A percentile compares a stretch with the other conserved stretches of the same genome.
These are phyloP conservation scores for Xylaria digitata DNA, from an alignment of 2,329 filamentous ascomycete genomes.

Conservation along the genomic window DNA sequence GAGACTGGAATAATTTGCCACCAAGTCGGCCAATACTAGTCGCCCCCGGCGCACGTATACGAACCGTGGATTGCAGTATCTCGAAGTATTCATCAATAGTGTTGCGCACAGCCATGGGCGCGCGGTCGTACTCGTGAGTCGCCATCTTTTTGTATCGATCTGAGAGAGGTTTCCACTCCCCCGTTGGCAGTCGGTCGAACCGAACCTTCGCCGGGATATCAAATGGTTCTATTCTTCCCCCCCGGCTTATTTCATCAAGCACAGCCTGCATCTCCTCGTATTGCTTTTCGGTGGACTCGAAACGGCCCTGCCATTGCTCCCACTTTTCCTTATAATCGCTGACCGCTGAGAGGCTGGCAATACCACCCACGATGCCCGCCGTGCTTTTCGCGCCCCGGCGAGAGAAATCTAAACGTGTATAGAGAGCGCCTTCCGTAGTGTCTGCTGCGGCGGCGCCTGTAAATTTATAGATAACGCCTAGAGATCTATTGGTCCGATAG, in stretches of 20 bases:
- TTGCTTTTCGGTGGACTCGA: background rate
- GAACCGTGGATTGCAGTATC: background rate
- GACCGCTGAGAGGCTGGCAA: background rate
- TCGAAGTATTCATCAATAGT: conserved; percentile 40
- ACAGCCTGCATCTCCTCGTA: conserved; percentile 31
- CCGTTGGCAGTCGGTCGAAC: conserved; percentile 40
- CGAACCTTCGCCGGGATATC: conserved; percentile 36
- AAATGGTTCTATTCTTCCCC: background rate
- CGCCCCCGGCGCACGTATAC: background rate
- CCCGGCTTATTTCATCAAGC: background rate
- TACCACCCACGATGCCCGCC: accelerated
- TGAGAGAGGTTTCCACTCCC: conserved; percentile 34
- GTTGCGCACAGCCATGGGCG: conserved; percentile 39
- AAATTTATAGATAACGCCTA: background rate
- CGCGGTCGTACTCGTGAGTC: conserved; percentile 37
- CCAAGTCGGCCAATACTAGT: background rate
- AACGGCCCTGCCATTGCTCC: conserved; percentile 27
- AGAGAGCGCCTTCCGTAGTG: background rate
- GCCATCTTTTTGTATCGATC: conserved; percentile 39
- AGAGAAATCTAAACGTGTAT: conserved; percentile 9
- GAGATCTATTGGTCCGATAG: conserved; percentile 25
- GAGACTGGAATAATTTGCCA: background rate
- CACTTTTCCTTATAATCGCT: conserved; percentile 3
- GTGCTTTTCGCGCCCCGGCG: background rate
- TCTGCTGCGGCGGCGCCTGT: no score